Evolutionary conservation across 2,329 filamentous ascomycete species (phyloP).

Genomic region (Colletotrichum sublineola): DNA sequence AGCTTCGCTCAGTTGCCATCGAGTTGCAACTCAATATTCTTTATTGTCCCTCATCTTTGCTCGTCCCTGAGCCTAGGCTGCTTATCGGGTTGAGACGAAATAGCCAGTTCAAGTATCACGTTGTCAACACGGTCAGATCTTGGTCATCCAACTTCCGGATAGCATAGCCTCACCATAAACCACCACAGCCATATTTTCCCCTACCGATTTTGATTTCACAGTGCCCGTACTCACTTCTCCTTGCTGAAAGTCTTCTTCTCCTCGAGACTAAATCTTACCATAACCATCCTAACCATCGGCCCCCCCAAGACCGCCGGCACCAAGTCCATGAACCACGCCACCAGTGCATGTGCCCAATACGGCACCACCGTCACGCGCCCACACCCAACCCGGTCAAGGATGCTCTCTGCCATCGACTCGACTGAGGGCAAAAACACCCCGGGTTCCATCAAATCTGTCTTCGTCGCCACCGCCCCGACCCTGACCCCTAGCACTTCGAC

Average conservation of each 20-base stretch:
- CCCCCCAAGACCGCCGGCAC: conserved; percentile 25
- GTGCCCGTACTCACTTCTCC: conserved; percentile 10
- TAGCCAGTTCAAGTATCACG: background rate
- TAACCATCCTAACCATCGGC: conserved; percentile 4
- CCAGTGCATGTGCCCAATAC: conserved; percentile 34
- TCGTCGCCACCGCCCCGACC: conserved; percentile 32
- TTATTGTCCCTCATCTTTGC: too few relatives aligned
- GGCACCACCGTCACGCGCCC: conserved; percentile 28
- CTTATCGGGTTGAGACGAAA: background rate
- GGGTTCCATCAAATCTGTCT: conserved; percentile 21
- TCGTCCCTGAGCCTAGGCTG: too few relatives aligned
- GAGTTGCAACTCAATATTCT: too few relatives aligned
- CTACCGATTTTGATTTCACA: background rate
- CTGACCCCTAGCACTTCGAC: conserved; percentile 36
- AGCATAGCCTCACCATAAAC: background rate
- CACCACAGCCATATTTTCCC: background rate
- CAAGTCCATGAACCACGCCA: conserved; percentile 16
- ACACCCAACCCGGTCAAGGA: conserved; percentile 37
- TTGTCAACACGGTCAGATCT: background rate
- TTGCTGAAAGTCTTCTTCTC: conserved; percentile 29
- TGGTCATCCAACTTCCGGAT: background rate
- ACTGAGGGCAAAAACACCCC: conserved; percentile 33
- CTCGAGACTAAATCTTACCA: conserved; percentile 18
- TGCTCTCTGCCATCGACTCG: conserved; percentile 31
- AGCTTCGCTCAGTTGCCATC: background rate